Evolutionary conservation across 1,284 basidiomycete species (phyloP).

Genomic region (Inonotus obliquus): DNA sequence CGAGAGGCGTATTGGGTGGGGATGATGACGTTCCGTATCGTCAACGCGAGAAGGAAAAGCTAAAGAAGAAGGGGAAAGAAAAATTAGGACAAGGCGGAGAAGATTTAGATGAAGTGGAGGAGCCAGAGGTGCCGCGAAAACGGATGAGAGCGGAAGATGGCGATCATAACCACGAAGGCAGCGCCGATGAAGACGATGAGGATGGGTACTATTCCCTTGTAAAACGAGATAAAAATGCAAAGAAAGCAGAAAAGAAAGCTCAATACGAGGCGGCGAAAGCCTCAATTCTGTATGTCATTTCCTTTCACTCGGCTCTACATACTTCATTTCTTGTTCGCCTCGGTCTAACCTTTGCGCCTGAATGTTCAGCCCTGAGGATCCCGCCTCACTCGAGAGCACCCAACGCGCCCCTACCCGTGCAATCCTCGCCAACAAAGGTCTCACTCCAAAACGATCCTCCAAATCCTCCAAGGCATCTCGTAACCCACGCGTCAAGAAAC

Average conservation of each 20-base stretch:
- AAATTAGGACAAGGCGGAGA: conserved; percentile 51
- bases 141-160: conserved; percentile 38
- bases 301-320: not conserved
- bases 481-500: conserved; percentile 95
- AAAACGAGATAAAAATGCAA: conserved; percentile 64
- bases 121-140: conserved; percentile 40
- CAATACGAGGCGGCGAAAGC: conserved; percentile 69
- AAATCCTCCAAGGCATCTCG: conserved; percentile 70
- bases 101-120: conserved; percentile 61
- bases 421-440: conserved; percentile 89
- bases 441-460: conserved; percentile 72
- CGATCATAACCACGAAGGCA: conserved; percentile 29
- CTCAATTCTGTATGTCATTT: conserved; percentile 10
- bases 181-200: conserved; percentile 35
- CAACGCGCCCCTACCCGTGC: conserved; percentile 85
- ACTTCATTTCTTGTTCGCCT: not conserved
- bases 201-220: conserved; percentile 89
- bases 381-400: conserved; percentile 49
- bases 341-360: too few species aligned
- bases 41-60: conserved; percentile 59
- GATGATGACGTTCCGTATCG: conserved; percentile 89
- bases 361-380: conserved; percentile 40
- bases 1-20: conserved; percentile 62
- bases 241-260: conserved; percentile 74
- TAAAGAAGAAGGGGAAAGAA: conserved; percentile 38